phyloP scores from a whole-genome alignment of 2,329 filamentous ascomycete genomes.

The Cadophora sp. region DNA sequence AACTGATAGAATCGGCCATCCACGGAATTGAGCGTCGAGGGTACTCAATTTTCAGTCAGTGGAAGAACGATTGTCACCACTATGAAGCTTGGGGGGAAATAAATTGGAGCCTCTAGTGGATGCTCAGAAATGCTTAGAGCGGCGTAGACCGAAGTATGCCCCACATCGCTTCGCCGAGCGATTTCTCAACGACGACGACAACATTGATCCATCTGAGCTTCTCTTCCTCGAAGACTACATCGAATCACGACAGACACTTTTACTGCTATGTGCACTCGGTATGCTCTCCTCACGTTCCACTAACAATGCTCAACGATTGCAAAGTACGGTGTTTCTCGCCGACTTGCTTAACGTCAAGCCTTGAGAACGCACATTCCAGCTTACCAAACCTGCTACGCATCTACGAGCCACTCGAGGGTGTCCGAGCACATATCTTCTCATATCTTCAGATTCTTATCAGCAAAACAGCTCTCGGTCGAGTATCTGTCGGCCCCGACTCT shows the following conservation, averaged over 20 bases:
- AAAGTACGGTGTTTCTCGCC: too few species aligned
- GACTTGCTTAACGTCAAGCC: too few species aligned
- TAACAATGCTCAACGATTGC: too few species aligned
- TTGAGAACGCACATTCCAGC: not conserved
- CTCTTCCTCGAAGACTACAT: not conserved
- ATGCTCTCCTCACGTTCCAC: too few species aligned
- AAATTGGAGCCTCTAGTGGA: not conserved
- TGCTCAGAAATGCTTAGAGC: not conserved
- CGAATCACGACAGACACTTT: too few species aligned
- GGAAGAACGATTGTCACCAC: too few species aligned
- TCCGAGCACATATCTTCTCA: not conserved
- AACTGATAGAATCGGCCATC: too few species aligned
- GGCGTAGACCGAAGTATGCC: not conserved
- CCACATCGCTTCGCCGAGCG: not conserved
- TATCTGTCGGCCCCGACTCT: not conserved
- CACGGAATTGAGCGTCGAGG: too few species aligned
- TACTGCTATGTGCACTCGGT: too few species aligned
- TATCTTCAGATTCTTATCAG: not conserved
- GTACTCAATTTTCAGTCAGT: too few species aligned
- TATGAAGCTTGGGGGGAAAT: too few species aligned
- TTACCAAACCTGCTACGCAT: not conserved
- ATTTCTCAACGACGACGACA: not conserved
- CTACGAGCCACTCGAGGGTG: not conserved
- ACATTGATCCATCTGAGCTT: not conserved
- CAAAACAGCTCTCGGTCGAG: not conserved